A percentile compares a stretch with the other conserved stretches of the same genome.
Evolutionary conservation across 1,284 basidiomycete species (phyloP).

Genomic region (Pseudozyma sp.): DNA sequence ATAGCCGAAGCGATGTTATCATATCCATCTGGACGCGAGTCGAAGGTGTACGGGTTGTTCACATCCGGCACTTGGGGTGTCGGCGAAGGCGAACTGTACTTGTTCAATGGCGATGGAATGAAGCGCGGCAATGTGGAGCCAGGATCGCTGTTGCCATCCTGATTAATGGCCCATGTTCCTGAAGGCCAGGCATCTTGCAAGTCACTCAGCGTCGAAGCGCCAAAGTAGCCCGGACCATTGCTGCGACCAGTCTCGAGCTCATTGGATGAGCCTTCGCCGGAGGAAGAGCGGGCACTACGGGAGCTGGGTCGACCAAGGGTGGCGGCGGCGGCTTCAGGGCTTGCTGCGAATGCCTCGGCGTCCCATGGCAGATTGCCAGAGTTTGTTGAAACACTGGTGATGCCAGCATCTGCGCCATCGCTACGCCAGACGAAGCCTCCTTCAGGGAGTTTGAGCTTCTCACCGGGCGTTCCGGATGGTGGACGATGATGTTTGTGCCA

Average conservation of each 20-base stretch:
- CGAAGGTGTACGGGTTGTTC: slow-evolving; percentile 33
- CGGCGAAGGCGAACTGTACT: slow-evolving; percentile 34
- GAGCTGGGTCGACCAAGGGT: slow-evolving; percentile 14
- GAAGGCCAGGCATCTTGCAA: slow-evolving; percentile 50
- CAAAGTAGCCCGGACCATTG: slow-evolving; percentile 23
- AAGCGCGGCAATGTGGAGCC: slow-evolving; percentile 33
- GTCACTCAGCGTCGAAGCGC: slow-evolving; percentile 40
- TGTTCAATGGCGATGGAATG: slow-evolving; percentile 42
- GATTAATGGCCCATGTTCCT: slow-evolving; percentile 43
- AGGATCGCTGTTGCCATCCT: slow-evolving; percentile 31
- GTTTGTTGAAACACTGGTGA: slow-evolving; percentile 22
- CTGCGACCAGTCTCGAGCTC: slow-evolving; percentile 30
- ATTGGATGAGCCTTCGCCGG: slow-evolving; percentile 33
- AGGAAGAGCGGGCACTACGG: slow-evolving; percentile 32
- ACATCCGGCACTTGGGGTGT: slow-evolving; percentile 19
- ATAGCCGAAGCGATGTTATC: slow-evolving; percentile 32
- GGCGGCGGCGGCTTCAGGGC: slow-evolving; percentile 19
- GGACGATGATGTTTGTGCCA: slow-evolving; percentile 58
- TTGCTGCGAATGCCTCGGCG: slow-evolving; percentile 39
- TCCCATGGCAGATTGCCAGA: slow-evolving; percentile 43
- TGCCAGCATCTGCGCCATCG: slow-evolving; percentile 39
- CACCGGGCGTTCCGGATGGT: slow-evolving; percentile 29
- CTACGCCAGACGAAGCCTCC: slow-evolving; percentile 58
- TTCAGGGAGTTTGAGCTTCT: slow-evolving; percentile 50
- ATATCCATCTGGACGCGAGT: slow-evolving; percentile 17